Conservation (phyloP, 2,329 filamentous ascomycete species). For the Fusarium burgessii region DNA sequence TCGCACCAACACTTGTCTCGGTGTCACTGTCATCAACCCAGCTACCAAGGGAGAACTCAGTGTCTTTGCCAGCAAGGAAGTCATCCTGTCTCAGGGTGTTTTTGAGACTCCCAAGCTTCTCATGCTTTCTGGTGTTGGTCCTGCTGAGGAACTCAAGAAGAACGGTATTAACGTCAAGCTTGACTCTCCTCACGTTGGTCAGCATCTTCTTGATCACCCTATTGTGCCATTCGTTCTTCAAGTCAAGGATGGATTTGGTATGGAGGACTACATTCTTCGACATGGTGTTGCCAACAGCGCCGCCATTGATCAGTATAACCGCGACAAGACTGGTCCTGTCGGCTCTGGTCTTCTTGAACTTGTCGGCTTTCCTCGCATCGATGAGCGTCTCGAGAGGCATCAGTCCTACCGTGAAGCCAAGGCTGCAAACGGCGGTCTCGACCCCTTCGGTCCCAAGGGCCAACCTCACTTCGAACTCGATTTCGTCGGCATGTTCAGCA, state of each 20-base stretch:
- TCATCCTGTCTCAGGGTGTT: conserved; percentile 63
- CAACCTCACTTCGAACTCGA: conserved; percentile 73
- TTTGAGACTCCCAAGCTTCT: conserved; percentile 75
- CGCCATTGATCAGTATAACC: conserved; percentile 38
- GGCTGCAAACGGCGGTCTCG: conserved; percentile 56
- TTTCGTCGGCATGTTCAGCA: conserved; percentile 69
- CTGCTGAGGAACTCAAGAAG: conserved; percentile 61
- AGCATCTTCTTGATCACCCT: conserved; percentile 73
- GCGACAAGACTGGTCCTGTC: conserved; percentile 54
- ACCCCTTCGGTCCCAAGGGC: conserved; percentile 67
- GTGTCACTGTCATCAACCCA: conserved; percentile 59
- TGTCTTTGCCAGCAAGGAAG: conserved; percentile 59
- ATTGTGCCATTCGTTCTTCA: conserved; percentile 56
- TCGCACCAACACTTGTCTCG: conserved; percentile 51
- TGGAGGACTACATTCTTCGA: conserved; percentile 57
- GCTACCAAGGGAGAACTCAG: conserved; percentile 2
- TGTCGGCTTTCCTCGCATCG: conserved; percentile 68
- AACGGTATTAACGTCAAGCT: conserved; percentile 66
- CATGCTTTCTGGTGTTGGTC: conserved; percentile 73
- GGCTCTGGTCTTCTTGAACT: conserved; percentile 61
- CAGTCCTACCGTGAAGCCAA: conserved; percentile 60
- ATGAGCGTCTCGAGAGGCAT: conserved; percentile 63
- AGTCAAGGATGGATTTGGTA: conserved; percentile 55
- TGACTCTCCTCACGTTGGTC: conserved; percentile 72
- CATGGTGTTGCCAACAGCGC: conserved; percentile 30